Percentiles rank a stretch among this genome's conserved stretches.
phyloP scores from a whole-genome alignment of 2,329 filamentous ascomycete species.

The Canariomyces notabilis region DNA sequence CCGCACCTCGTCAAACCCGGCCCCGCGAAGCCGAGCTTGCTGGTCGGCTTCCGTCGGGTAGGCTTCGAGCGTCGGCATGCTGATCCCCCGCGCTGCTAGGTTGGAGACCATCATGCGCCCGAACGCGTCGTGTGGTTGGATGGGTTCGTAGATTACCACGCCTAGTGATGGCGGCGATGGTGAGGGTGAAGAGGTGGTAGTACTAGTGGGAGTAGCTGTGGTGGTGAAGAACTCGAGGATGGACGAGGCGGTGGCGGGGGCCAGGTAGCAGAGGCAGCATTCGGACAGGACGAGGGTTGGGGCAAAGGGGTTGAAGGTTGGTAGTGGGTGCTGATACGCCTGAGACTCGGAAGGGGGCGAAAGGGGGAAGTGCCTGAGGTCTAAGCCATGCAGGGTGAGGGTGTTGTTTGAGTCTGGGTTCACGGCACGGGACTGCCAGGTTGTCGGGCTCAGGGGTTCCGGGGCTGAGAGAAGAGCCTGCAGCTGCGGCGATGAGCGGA shows the following conservation, averaged over 20 bases:
- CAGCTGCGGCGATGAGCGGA: slow-evolving; percentile 43
- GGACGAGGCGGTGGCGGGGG: slow-evolving; percentile 55
- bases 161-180: slow-evolving; percentile 51
- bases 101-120: slow-evolving; percentile 91
- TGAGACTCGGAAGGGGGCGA: slow-evolving; percentile 4
- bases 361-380: slow-evolving; percentile 58
- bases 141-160: slow-evolving; percentile 83
- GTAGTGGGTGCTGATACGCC: too few species aligned
- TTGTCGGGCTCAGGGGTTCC: slow-evolving; percentile 8
- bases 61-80: slow-evolving; percentile 72
- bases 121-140: slow-evolving; percentile 77
- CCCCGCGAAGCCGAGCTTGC: slow-evolving; percentile 56
- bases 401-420: slow-evolving; percentile 11
- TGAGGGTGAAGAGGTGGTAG: slow-evolving; percentile 41
- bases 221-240: slow-evolving; percentile 63
- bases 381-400: slow-evolving; percentile 54
- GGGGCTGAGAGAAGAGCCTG: slow-evolving; percentile 36
- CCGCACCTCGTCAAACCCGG: slow-evolving; percentile 51
- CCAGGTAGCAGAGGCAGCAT: slow-evolving; percentile 90
- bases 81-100: slow-evolving; percentile 73
- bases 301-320: slow-evolving; percentile 48
- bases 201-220: too few species aligned
- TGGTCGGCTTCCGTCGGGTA: slow-evolving; percentile 69
- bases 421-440: slow-evolving; percentile 3
- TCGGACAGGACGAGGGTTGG: slow-evolving; percentile 89